Percentiles rank a stretch among this genome's conserved stretches.
Conservation (phyloP, 2,329 filamentous ascomycete genomes). For the Epichloe typhina region DNA sequence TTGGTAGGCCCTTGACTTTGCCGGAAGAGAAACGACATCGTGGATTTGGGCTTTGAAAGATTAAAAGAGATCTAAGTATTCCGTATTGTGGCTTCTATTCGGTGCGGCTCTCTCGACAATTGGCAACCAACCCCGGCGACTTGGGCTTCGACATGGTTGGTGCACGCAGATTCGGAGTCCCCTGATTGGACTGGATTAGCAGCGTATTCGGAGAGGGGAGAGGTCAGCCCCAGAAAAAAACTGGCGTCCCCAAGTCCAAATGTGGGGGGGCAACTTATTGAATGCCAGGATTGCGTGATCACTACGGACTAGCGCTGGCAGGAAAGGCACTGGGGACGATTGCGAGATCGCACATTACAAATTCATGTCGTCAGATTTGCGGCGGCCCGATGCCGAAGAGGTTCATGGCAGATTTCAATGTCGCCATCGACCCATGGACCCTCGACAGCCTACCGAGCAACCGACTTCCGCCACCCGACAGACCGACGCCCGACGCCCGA, state of each 20-base stretch:
- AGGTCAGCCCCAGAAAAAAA: not conserved
- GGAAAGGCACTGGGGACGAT: constrained; percentile 4
- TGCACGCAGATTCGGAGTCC: too few relatives aligned
- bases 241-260: not conserved
- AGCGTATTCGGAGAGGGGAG: not conserved
- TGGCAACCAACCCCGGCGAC: not conserved
- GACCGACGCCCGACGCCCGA: constrained; percentile 5
- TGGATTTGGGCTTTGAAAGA: not conserved
- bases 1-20: constrained; percentile 13
- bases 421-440: constrained; percentile 6
- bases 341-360: constrained; percentile 14
- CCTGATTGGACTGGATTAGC: not conserved
- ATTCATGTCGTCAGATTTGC: constrained; percentile 11
- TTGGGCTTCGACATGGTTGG: not conserved
- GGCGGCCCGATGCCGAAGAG: not conserved
- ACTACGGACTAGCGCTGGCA: constrained; percentile 13
- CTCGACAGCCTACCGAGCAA: not conserved
- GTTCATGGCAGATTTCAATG: not conserved
- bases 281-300: constrained; percentile 21
- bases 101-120: not conserved
- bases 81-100: not conserved
- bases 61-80: not conserved
- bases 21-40: constrained; percentile 24
- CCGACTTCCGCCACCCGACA: constrained; percentile 8
- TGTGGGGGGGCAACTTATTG: not conserved